These are phyloP conservation scores for Caryopteris hybrid DNA, from an alignment of 305 asterid species.

Conservation along the genomic window DNA sequence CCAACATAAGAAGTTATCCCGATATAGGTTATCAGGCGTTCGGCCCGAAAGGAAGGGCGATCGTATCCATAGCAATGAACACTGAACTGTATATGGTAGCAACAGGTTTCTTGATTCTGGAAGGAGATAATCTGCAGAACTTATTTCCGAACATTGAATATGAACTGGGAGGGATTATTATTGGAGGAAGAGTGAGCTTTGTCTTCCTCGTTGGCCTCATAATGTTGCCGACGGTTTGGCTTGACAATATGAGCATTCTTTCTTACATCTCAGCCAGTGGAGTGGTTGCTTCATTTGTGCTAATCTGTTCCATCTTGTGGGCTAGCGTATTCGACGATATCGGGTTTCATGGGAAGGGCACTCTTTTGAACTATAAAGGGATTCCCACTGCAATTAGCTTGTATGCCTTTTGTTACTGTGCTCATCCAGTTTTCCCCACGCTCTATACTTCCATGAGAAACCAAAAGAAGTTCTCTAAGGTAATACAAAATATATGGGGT, in stretches of 20 bases:
- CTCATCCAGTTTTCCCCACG: constrained; percentile 74
- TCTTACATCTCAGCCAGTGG: constrained; percentile 76
- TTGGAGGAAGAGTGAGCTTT: constrained; percentile 48
- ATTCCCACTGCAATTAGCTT: constrained; percentile 58
- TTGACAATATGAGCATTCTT: constrained; percentile 62
- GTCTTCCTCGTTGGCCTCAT: constrained; percentile 50
- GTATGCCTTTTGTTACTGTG: constrained; percentile 64
- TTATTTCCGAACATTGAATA: constrained; percentile 34
- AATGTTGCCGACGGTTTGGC: constrained; percentile 68
- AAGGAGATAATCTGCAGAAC: constrained; percentile 63
- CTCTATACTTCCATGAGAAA: constrained; percentile 58
- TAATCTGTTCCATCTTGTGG: constrained; percentile 60
- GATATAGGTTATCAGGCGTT: constrained; percentile 81
- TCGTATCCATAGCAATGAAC: constrained; percentile 59
- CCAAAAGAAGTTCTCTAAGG: constrained; percentile 62
- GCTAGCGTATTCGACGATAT: constrained; percentile 51
- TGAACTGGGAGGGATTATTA: constrained; percentile 28
- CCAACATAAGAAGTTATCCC: constrained; percentile 57
- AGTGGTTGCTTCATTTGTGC: constrained; percentile 62
- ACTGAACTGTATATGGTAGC: constrained; percentile 75
- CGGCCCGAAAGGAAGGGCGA: constrained; percentile 50
- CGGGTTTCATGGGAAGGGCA: constrained; percentile 52
- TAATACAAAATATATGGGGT: constrained; percentile 14
- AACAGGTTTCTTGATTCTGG: constrained; percentile 82
- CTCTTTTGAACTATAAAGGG: constrained; percentile 35